Evolutionary conservation across 2,329 filamentous ascomycete genomes (phyloP), one percentile per base, ranked within the genome.

Genomic region (Emmonsiellopsis sp.): DNA sequence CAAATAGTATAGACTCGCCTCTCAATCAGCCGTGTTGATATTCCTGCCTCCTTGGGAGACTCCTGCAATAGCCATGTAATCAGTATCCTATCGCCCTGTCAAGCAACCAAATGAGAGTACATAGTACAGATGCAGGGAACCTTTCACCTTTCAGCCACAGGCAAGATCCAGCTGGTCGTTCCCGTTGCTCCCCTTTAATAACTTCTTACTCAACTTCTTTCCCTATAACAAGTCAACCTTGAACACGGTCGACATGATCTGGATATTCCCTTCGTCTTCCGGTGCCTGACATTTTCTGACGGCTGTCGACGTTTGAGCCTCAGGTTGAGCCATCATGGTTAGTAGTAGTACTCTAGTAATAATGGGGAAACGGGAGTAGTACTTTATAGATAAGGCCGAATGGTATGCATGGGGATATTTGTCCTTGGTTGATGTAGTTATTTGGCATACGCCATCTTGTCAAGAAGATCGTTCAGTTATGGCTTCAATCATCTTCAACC

Each of bases 21-120:
- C 37, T 14, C 3, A 40, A 40, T 11, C 37, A 40, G 37, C 37
- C 14, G 37, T 6, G 37, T 40, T 40, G 37, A 40, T n/a, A 46
- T 47, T 51, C 36, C 48, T 54, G 40, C 42, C 40, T 51, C 48
- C 53, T 54, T 49, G 39, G 47, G 34, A 49, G 47, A 31, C 6
- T 49, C 34, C 47, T 37, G 47, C 34, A 49, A 49, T 49, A 49
- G 6, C 46, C 33, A 8, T 31, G 6, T 4, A 49, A 49, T 49
- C 37, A 49, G 47, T 49, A 31, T 39, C 47, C 36, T 32, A 49
- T 49, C 34, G 13, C 14, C 6, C 45, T 14, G 47, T n/a, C 47
- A 49, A 39, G 34, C 45, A 48, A 49, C 13, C 10, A 17, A 49
- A 31, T 33, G 39, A 49, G 34, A 37, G 34, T 14, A n/a, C 47